Evolutionary conservation across 2,329 filamentous ascomycete species (phyloP), one percentile per base, ranked within the genome.

Genomic region (Clonostachys rosea): DNA sequence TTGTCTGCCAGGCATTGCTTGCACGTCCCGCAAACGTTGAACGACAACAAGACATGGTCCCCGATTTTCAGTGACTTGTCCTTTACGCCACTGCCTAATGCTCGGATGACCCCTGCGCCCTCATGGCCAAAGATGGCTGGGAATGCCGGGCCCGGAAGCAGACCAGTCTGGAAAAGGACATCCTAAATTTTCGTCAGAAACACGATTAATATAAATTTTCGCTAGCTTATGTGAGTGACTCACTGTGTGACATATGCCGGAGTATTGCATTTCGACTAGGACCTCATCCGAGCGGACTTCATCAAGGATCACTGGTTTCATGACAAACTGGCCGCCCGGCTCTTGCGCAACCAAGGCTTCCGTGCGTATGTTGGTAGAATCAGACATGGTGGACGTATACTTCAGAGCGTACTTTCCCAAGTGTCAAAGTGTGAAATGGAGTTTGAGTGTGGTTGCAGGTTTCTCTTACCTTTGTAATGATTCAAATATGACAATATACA

Each of bases 1-100:
- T 69, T 65, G 6, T 67, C 68, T 1, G 59, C 60, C 14, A 61
- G 60, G 57, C 77, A 81, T 14, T 68, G 62, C n/a, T 69, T 59
- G 59, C 77, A 81, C 3, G 53, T 51, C 30, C 52, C 55, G 24
- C 60, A 63, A 11, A 55, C 50, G 7, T 48, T 50, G 42, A 60
- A 62, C n/a, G 54, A 55, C 3, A 64, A 50, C 20, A 63, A 51
- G 11, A 63, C 61, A 6, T 46, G 47, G 39, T 69, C 64, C 12
- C 66, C 65, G 2, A 55, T 49, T n/a, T 40, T 42, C 13, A 68
- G 55, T 7, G 55, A 54, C 8, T 50, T 53, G 42, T 56, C 47
- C 42, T 54, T 55, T 34, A 66, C 54, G 17, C 44, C 39, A 5
- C 51, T 50, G 2, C 64, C 63, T 16, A 65, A 43, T 6, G 55